phyloP scores from a whole-genome alignment of 2,329 filamentous ascomycete genomes.

The Tolypocladium endophyticum region DNA sequence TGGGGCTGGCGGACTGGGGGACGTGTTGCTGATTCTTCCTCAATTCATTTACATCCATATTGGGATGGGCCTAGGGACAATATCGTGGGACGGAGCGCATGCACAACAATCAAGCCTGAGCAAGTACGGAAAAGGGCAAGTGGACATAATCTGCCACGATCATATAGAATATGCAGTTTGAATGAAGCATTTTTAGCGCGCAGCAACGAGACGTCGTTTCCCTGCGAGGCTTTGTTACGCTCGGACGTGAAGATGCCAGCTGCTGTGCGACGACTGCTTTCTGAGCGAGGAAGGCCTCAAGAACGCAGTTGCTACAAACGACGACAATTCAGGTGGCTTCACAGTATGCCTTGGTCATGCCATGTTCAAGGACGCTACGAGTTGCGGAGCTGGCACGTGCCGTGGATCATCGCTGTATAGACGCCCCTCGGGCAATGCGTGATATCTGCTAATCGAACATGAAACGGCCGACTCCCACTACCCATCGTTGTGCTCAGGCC shows the following conservation, averaged over 20 bases:
- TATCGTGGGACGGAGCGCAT: neutral
- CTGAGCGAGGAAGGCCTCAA: neutral
- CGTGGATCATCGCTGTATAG: neutral
- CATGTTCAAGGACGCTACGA: neutral
- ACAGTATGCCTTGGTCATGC: neutral
- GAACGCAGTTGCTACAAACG: neutral
- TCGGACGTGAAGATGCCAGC: no score
- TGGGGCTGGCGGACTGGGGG: neutral
- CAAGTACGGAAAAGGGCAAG: neutral
- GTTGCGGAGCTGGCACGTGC: neutral
- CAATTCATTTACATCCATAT: neutral
- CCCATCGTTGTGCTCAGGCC: neutral
- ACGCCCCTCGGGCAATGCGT: neutral
- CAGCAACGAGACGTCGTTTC: neutral
- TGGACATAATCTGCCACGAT: neutral
- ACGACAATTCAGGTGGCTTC: neutral
- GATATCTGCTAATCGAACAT: constrained; percentile 5
- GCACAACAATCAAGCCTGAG: neutral
- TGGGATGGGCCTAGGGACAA: neutral
- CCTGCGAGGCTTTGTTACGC: neutral
- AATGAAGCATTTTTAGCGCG: neutral
- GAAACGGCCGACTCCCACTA: neutral
- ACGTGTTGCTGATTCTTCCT: neutral
- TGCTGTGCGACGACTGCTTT: no score
- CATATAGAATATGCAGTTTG: neutral